phyloP scores from a whole-genome alignment of 2,329 filamentous ascomycete species.

The Parastagonospora avenae region DNA sequence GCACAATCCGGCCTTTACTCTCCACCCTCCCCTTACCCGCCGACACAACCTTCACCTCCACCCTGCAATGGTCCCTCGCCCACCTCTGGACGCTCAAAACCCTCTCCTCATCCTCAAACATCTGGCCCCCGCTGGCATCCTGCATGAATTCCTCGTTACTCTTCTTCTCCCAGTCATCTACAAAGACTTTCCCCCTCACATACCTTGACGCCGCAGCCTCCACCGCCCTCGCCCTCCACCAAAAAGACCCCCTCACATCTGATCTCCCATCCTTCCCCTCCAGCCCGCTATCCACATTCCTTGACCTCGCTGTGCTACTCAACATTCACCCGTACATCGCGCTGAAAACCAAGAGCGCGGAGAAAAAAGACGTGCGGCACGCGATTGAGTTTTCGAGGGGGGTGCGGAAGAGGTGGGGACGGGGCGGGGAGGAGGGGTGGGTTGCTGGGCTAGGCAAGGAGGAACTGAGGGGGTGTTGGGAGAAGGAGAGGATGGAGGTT shows the following conservation, averaged over 20 bases:
- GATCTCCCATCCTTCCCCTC: conserved; percentile 15
- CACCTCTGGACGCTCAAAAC: conserved; percentile 31
- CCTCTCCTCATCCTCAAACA: conserved; percentile 9
- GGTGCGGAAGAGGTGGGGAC: conserved; percentile 23
- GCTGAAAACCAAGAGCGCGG: conserved; percentile 23
- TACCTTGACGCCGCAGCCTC: conserved; percentile 27
- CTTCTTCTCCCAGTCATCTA: conserved; percentile 9
- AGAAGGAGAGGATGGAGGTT: conserved; percentile 13
- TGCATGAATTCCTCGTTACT: conserved; percentile 27
- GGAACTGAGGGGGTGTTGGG: conserved; percentile 21
- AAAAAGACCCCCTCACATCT: conserved; percentile 4
- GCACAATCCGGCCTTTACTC: conserved; percentile 29
- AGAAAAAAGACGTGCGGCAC: conserved; percentile 25
- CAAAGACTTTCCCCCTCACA: conserved; percentile 23
- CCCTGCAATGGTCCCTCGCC: conserved; percentile 31
- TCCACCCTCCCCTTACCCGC: conserved; percentile 11
- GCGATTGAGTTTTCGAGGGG: conserved; percentile 29
- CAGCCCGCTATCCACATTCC: conserved; percentile 4
- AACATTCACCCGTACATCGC: conserved; percentile 27
- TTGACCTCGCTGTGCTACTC: conserved; percentile 32
- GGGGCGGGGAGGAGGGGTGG: conserved; percentile 23
- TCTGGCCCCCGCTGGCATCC: conserved; percentile 26
- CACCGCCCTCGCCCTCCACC: conserved; percentile 18
- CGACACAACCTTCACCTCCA: conserved; percentile 16
- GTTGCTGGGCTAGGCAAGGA: conserved; percentile 10